Conservation (phyloP, 495 filamentous ascomycete genomes). For the Penicillium soppii region DNA sequence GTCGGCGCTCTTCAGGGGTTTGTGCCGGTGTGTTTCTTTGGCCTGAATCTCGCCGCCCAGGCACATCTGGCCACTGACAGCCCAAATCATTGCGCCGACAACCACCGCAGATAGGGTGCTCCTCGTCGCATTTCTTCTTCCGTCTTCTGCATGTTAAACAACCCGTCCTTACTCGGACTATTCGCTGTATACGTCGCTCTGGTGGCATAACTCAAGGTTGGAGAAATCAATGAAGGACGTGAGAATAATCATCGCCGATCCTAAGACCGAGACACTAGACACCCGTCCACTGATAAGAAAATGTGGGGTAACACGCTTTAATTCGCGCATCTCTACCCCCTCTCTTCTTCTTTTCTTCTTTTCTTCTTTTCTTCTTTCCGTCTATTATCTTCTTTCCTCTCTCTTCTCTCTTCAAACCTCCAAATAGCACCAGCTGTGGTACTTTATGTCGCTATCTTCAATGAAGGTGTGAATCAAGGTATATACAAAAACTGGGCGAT, state of each 20-base stretch:
- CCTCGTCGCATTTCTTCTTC: constrained; percentile 95
- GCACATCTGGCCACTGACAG: constrained; percentile 33
- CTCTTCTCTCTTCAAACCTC: neutral
- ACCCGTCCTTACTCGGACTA: constrained; percentile 57
- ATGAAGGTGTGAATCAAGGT: neutral
- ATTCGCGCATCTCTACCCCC: neutral
- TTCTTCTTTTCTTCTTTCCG: too few species aligned
- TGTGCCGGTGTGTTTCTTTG: neutral
- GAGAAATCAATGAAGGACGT: too few species aligned
- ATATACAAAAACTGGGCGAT: neutral
- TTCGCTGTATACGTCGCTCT: constrained; percentile 29
- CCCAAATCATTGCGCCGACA: constrained; percentile 38
- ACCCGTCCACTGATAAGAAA: neutral
- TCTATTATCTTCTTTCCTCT: neutral
- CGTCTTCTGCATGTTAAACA: constrained; percentile 82
- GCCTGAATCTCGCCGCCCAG: constrained; percentile 15
- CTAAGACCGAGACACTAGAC: neutral
- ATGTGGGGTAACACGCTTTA: neutral
- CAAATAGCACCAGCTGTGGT: neutral
- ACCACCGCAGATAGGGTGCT: constrained; percentile 68
- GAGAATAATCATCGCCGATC: too few species aligned
- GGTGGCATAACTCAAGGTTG: too few species aligned
- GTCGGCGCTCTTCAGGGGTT: neutral
- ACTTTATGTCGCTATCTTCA: neutral
- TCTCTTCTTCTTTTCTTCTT: too few species aligned